phyloP scores from a whole-genome alignment of 2,329 filamentous ascomycete genomes.

The Metarhizium rileyi region DNA sequence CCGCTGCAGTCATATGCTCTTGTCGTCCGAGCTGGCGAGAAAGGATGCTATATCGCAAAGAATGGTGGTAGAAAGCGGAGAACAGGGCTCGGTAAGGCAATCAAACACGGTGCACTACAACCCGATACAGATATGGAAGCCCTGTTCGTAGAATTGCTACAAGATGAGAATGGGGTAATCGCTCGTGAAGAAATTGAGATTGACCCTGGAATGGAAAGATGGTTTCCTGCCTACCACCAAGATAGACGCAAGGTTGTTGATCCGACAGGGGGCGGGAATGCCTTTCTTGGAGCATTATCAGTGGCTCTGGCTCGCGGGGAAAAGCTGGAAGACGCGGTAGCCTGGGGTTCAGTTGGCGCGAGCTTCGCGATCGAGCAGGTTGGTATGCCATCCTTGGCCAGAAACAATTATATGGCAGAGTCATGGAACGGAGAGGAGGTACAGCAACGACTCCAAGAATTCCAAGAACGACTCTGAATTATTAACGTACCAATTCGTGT shows the following conservation, averaged over 20 bases:
- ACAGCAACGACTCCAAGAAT: slow-evolving; percentile 41
- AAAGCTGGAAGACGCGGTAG: slow-evolving; percentile 57
- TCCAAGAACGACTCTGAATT: slow-evolving; percentile 30
- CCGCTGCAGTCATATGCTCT: slow-evolving; percentile 55
- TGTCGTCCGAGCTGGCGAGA: slow-evolving; percentile 61
- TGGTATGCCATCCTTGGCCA: slow-evolving; percentile 58
- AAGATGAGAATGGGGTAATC: slow-evolving; percentile 41
- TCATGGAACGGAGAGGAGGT: slow-evolving; percentile 53
- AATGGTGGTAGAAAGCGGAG: slow-evolving; percentile 40
- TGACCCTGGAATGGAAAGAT: slow-evolving; percentile 56
- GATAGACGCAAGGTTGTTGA: slow-evolving; percentile 57
- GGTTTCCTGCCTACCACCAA: slow-evolving; percentile 70
- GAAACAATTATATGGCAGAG: slow-evolving; percentile 36
- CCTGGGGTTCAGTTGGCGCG: slow-evolving; percentile 73
- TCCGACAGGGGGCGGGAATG: slow-evolving; percentile 89
- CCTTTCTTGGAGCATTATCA: slow-evolving; percentile 60
- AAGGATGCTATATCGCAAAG: slow-evolving; percentile 57
- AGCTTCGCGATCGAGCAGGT: slow-evolving; percentile 94
- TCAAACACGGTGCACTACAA: slow-evolving; percentile 40
- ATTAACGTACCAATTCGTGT: background rate
- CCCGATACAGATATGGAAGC: slow-evolving; percentile 55
- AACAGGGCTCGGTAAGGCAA: slow-evolving; percentile 15
- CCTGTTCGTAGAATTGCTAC: slow-evolving; percentile 48
- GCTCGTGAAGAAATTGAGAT: slow-evolving; percentile 50
- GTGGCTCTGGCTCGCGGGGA: slow-evolving; percentile 51